phyloP scores from a whole-genome alignment of 2,329 filamentous ascomycete species.

The Neospermospora avenae region DNA sequence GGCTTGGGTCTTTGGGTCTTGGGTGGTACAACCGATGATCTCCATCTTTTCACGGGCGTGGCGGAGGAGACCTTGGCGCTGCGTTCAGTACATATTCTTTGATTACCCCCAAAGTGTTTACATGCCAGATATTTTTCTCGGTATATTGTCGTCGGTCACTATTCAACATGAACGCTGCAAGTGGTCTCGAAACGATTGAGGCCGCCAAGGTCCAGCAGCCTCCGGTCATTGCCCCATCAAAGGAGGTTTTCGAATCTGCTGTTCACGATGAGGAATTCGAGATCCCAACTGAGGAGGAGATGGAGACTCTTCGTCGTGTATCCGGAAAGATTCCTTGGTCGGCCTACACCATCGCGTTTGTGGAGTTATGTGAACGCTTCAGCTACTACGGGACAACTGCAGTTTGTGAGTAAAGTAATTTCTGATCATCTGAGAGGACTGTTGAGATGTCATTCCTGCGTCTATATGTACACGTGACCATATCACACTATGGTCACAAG shows the following conservation, averaged over 20 bases:
- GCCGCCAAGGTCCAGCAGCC: constrained; percentile 7
- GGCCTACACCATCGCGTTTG: constrained; percentile 52
- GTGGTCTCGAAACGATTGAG: constrained; percentile 9
- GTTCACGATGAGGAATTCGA: constrained; percentile 3
- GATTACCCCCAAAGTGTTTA: neutral
- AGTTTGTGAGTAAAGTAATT: constrained; percentile 47
- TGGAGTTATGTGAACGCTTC: constrained; percentile 63
- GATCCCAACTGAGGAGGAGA: constrained; percentile 28
- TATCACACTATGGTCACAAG: too few relatives aligned
- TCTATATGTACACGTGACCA: too few relatives aligned
- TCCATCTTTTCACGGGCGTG: neutral
- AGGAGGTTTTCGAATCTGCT: neutral
- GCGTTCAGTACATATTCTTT: neutral
- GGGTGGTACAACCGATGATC: neutral
- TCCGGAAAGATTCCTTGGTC: constrained; percentile 28
- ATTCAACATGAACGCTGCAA: constrained; percentile 11
- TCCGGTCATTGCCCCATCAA: neutral
- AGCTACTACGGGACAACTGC: constrained; percentile 64
- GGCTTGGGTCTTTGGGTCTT: constrained; percentile 1
- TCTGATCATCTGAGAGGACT: neutral
- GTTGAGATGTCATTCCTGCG: too few relatives aligned
- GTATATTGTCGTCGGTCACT: neutral
- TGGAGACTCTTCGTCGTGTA: constrained; percentile 27
- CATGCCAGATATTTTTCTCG: neutral
- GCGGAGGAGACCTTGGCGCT: neutral